Conservation (phyloP, 768 basidiomycete genomes). For the Grammothele lineata region DNA sequence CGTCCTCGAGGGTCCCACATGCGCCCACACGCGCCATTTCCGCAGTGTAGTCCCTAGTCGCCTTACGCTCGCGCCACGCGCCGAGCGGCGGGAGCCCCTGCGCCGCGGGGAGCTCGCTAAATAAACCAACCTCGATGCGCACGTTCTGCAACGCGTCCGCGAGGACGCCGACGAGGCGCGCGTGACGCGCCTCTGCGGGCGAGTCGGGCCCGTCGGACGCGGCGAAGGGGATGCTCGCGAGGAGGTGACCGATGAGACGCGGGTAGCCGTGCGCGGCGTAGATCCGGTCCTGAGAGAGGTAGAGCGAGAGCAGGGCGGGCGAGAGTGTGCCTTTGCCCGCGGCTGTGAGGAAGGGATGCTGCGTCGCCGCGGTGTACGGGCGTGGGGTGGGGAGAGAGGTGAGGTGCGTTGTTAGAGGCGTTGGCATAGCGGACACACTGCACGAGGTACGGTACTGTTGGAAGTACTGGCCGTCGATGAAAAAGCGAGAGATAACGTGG, state of each 20-base stretch:
- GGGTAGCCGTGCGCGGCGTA: conserved; percentile 76
- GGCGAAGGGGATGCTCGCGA: conserved; percentile 54
- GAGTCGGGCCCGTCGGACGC: conserved; percentile 29
- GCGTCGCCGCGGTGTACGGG: conserved; percentile 44
- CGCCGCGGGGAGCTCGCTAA: conserved; percentile 31
- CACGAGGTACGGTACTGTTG: no score
- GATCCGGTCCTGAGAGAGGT: conserved; percentile 69
- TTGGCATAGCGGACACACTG: no score
- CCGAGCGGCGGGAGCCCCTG: conserved; percentile 36
- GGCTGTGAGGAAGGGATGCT: conserved; percentile 54
- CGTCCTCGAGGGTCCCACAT: conserved; percentile 49
- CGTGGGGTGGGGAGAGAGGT: conserved; percentile 30
- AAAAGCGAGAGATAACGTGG: not conserved
- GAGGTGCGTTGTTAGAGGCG: conserved; percentile 31
- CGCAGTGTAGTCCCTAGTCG: conserved; percentile 66
- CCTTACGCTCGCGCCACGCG: conserved; percentile 49
- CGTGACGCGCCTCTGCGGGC: conserved; percentile 32
- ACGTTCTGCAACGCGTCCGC: conserved; percentile 54
- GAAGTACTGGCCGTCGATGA: no score
- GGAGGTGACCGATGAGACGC: conserved; percentile 62
- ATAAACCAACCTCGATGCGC: conserved; percentile 56
- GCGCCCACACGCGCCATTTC: conserved; percentile 57
- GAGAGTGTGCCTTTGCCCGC: conserved; percentile 52
- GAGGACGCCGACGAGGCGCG: conserved; percentile 43
- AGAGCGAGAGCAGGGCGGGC: conserved; percentile 46